Evolutionary conservation across 805 yeast species (phyloP).

Genomic region (Yamadazyma tumulicola): DNA sequence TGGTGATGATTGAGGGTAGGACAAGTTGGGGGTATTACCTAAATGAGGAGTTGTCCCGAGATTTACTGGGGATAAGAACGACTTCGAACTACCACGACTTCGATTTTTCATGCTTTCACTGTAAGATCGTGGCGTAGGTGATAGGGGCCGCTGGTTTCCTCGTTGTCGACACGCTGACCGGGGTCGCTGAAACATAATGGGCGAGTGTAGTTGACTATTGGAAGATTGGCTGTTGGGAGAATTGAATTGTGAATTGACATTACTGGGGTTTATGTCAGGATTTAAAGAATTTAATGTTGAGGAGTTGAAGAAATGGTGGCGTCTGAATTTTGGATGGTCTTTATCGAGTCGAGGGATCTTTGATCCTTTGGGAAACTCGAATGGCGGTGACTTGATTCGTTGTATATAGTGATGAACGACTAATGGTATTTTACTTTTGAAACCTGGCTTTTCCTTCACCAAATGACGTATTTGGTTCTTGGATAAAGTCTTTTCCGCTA

Average conservation of each 20-base stretch:
- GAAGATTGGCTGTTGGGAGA: slow-evolving; percentile 1
- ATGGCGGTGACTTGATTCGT: not conserved
- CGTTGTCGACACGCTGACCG: not conserved
- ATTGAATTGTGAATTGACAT: slow-evolving; percentile 2
- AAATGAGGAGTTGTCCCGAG: slow-evolving; percentile 5
- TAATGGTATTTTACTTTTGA: slow-evolving; percentile 20
- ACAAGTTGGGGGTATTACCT: slow-evolving; percentile 9
- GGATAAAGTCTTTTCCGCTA: not conserved
- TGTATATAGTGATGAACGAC: slow-evolving; percentile 19
- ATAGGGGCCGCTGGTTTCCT: slow-evolving; percentile 2
- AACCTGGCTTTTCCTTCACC: slow-evolving; percentile 8
- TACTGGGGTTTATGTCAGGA: not conserved
- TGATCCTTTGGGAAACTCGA: slow-evolving; percentile 9
- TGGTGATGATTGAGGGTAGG: slow-evolving; percentile 12
- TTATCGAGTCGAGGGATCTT: slow-evolving; percentile 28
- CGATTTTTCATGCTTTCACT: not conserved
- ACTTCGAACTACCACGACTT: slow-evolving; percentile 2
- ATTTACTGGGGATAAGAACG: slow-evolving; percentile 8
- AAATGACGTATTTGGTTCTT: not conserved
- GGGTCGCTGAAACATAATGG: slow-evolving; percentile 4
- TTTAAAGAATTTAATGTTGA: slow-evolving; percentile 1
- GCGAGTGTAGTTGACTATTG: slow-evolving; percentile 6
- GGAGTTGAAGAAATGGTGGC: slow-evolving; percentile 8
- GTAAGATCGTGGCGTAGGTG: slow-evolving; percentile 12
- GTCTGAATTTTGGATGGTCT: slow-evolving; percentile 24